phyloP scores from a whole-genome alignment of 352 stramenopile genomes.

The Globisporangium sylvaticum region DNA sequence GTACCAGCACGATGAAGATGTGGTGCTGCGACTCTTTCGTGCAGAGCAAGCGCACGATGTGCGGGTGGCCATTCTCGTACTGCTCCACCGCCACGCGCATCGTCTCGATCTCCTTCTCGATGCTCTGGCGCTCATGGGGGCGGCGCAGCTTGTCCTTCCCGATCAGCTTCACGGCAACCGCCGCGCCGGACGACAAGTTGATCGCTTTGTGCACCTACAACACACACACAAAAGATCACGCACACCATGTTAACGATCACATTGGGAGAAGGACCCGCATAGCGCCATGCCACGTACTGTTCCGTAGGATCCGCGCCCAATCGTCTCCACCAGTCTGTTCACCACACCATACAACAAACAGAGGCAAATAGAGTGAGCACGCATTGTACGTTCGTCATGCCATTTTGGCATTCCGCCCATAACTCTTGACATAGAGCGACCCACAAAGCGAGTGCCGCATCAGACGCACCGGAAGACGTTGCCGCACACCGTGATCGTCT shows the following conservation, averaged over 20 bases:
- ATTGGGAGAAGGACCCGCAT: background rate
- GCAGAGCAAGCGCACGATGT: slow-evolving; percentile 76
- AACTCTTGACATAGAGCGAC: background rate
- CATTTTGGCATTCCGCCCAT: background rate
- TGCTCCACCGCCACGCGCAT: slow-evolving; percentile 83
- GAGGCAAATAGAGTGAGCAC: background rate
- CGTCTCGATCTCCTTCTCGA: slow-evolving; percentile 85
- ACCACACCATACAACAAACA: background rate
- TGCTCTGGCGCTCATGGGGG: slow-evolving; percentile 70
- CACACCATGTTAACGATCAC: background rate
- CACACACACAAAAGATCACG: background rate
- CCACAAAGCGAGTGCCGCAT: background rate
- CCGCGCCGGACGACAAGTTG: slow-evolving; percentile 66
- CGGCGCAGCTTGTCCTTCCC: slow-evolving; percentile 70
- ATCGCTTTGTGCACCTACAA: slow-evolving; percentile 79
- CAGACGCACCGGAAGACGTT: slow-evolving; percentile 70
- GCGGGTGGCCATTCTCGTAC: slow-evolving; percentile 82
- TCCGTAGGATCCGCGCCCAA: slow-evolving; percentile 77
- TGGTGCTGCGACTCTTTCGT: slow-evolving; percentile 80
- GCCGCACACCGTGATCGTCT: slow-evolving; percentile 77
- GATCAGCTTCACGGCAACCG: slow-evolving; percentile 82
- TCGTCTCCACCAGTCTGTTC: slow-evolving; percentile 71
- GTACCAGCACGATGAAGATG: slow-evolving; percentile 79
- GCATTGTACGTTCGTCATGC: background rate
- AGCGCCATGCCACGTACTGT: slow-evolving; percentile 33